Percentiles rank a stretch among this genome's conserved stretches.
phyloP scores from a whole-genome alignment of 805 yeast genomes.

The Ogataea kodamae region DNA sequence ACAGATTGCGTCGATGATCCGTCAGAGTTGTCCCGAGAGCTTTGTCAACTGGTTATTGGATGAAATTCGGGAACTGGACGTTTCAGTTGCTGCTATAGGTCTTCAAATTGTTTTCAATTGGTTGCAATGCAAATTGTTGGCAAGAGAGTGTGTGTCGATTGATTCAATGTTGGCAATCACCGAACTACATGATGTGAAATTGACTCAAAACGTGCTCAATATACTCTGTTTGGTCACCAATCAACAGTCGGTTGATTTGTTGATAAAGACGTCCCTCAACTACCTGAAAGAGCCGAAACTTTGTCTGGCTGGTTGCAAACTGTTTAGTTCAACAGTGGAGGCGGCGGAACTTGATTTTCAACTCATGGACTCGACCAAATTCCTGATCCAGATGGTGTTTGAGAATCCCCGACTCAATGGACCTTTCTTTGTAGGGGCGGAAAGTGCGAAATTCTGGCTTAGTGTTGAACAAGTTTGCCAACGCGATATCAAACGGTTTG shows the following conservation, averaged over 20 bases:
- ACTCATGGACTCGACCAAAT: conserved; percentile 5
- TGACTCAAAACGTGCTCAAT: not conserved
- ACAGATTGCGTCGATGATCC: conserved; percentile 3
- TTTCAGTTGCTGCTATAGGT: conserved; percentile 1
- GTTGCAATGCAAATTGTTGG: not conserved
- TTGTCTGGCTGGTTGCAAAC: conserved; percentile 32
- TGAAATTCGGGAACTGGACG: conserved; percentile 2
- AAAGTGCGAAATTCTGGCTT: conserved; percentile 55
- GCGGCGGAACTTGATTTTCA: conserved; percentile 2
- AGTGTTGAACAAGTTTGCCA: conserved; percentile 37
- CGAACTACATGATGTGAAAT: conserved; percentile 1
- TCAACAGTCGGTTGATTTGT: not conserved
- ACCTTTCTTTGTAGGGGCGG: conserved; percentile 45
- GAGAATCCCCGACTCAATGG: conserved; percentile 54
- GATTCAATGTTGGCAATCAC: conserved; percentile 1
- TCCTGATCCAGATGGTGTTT: not conserved
- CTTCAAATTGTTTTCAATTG: conserved; percentile 1
- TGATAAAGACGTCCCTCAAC: conserved; percentile 36
- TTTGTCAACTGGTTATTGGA: conserved; percentile 1
- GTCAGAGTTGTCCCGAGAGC: conserved; percentile 1
- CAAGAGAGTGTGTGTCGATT: not conserved
- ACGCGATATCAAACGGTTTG: conserved; percentile 31
- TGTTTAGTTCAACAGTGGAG: conserved; percentile 23
- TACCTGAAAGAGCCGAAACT: conserved; percentile 33
- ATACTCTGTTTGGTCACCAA: conserved; percentile 1